Percentiles rank a stretch among this genome's conserved stretches.
phyloP scores from a whole-genome alignment of 805 yeast species.

The Naumovozyma dairenensis region DNA sequence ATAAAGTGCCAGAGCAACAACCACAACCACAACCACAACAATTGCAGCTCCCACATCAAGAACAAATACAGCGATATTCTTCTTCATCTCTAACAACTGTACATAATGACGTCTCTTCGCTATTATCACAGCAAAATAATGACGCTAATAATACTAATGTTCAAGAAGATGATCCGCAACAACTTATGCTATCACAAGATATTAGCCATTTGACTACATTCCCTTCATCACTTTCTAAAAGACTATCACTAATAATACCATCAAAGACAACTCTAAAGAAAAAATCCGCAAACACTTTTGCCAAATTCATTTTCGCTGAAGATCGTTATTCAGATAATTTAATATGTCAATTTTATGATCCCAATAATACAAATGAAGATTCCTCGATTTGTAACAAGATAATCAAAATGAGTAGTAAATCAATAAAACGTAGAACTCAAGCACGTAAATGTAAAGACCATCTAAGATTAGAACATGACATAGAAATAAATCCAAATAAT shows the following conservation, averaged over 20 bases:
- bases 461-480: neutral
- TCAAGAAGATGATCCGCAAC: too few relatives aligned
- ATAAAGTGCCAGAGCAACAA: neutral
- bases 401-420: neutral
- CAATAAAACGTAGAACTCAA: neutral
- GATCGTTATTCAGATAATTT: neutral
- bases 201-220: too few relatives aligned
- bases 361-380: neutral
- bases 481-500: neutral
- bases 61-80: too few relatives aligned
- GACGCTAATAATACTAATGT: neutral
- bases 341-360: neutral
- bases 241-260: neutral
- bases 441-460: conserved; percentile 1
- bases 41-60: neutral
- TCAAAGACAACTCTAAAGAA: neutral
- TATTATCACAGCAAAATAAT: too few relatives aligned
- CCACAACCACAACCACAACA: neutral
- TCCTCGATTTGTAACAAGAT: neutral
- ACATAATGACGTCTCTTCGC: too few relatives aligned
- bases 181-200: too few relatives aligned
- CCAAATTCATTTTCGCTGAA: neutral
- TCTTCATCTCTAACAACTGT: too few relatives aligned
- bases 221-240: neutral
- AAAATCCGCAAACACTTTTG: neutral